Evolutionary conservation across 129 eudicot species (phyloP).

Genomic region (Sambucus nigra): DNA sequence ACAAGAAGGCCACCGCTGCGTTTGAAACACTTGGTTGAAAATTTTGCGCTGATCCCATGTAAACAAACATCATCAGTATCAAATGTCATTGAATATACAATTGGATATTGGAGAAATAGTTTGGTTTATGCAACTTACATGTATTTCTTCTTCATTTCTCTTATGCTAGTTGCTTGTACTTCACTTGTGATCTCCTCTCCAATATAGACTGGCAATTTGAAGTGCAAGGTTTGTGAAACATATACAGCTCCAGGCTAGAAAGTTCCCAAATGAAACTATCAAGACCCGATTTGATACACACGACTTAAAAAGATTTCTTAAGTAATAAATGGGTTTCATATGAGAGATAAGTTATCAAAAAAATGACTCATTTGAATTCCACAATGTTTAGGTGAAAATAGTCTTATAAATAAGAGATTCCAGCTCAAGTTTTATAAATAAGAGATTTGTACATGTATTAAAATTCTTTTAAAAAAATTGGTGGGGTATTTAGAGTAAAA

Average conservation of each 20-base stretch:
- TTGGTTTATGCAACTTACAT: constrained; percentile 32
- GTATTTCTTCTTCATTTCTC: constrained; percentile 41
- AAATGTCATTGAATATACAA: background rate
- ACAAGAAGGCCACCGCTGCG: constrained; percentile 29
- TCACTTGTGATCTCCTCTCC: constrained; percentile 59
- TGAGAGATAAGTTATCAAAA: background rate
- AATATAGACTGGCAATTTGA: constrained; percentile 63
- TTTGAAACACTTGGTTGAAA: constrained; percentile 61
- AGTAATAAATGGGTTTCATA: background rate
- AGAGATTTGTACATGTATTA: too few species aligned
- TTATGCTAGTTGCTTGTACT: constrained; percentile 50
- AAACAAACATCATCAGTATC: constrained; percentile 9
- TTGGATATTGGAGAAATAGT: background rate
- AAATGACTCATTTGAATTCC: too few species aligned
- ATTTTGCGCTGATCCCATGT: constrained; percentile 48
- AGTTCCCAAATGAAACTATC: background rate
- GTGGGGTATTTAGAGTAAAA: background rate
- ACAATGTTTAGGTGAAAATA: too few species aligned
- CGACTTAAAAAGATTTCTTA: too few species aligned
- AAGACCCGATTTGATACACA: background rate
- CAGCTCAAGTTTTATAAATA: too few species aligned
- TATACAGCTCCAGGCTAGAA: constrained; percentile 88
- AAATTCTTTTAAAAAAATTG: background rate
- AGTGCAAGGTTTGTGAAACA: constrained; percentile 70
- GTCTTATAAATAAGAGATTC: too few species aligned